Base-by-base conservation (phyloP, 768 basidiomycete species). In the Phaeolepiota aurea region DNA sequence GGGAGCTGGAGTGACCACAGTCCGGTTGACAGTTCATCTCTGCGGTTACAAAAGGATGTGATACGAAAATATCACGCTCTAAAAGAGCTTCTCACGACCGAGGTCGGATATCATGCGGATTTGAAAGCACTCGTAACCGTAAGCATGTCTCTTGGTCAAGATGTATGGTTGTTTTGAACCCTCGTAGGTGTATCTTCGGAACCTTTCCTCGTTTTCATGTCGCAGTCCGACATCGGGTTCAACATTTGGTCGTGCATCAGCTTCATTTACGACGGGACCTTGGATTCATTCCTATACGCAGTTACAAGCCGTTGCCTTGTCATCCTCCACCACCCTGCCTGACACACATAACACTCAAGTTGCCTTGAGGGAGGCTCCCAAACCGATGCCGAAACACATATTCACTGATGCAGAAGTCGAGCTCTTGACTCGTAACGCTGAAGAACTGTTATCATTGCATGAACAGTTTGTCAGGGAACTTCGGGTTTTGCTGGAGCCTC, bases 81-180 rank as follows among this genome's bases (percentile, higher is more conserved):
- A 37, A 69, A 78, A 48, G 94, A 97, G 61, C 66, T 98, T 30
- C 70, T 97, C 18, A 68, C 76, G 43, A 93, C 91, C 1, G 94
- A 98, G 65, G 66, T 77, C 14, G 77, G 78, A 4, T 98, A 97
- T 57, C 70, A 91, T 5, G 56, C 70, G 38, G 90, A 93, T 59
- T 61, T 97, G 51, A 75, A 79, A 45, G 74, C 74, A 5, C 70
- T 98, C 32, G 84, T 90, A 42, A 71, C 73, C 47, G 90, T 89
- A 56, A 45, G 73, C 61, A 11, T 44, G 44, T 37, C 42, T 36
- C 23, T 40, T 7, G 39, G 15, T 4, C 14, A 21, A 33, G 18
- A 37, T 32, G 18, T 21, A 9, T 40, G 21, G 14, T 22, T 22
- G 15, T 23, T 25, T 32, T 52, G 37, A 47, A 21, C 16, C 34